A percentile compares a stretch with the other conserved stretches of the same genome.
Conservation (phyloP, 352 stramenopile genomes). For the Phytophthora fragariae region DNA sequence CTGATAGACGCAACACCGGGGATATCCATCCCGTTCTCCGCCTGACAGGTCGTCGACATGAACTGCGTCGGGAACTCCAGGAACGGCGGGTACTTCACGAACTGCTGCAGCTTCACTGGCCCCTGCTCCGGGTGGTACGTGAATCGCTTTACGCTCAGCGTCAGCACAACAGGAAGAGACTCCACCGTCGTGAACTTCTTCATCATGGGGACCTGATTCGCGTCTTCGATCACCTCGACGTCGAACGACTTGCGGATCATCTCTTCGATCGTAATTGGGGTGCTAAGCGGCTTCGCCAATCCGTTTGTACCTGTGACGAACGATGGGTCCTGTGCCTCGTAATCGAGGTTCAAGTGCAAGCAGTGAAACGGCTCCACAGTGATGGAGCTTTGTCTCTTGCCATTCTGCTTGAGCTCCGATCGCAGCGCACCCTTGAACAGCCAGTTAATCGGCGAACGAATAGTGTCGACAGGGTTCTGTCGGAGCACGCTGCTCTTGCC, state of each 20-base stretch:
- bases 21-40: constrained; percentile 51
- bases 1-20: constrained; percentile 21
- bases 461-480: constrained; percentile 72
- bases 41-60: constrained; percentile 69
- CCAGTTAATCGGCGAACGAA: constrained; percentile 84
- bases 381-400: constrained; percentile 81
- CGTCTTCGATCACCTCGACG: constrained; percentile 77
- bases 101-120: constrained; percentile 84
- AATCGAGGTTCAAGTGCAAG: constrained; percentile 82
- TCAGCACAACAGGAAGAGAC: constrained; percentile 79
- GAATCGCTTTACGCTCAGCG: constrained; percentile 87
- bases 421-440: constrained; percentile 85
- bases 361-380: constrained; percentile 91
- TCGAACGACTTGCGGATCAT: constrained; percentile 84
- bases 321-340: constrained; percentile 46
- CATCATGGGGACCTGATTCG: constrained; percentile 57
- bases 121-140: constrained; percentile 84
- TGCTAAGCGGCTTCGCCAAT: constrained; percentile 38
- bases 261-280: constrained; percentile 67
- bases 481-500: constrained; percentile 83
- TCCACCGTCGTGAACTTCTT: constrained; percentile 81
- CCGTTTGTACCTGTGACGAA: constrained; percentile 53
- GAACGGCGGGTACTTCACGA: constrained; percentile 81
- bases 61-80: constrained; percentile 77
- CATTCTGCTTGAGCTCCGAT: constrained; percentile 77